A percentile compares a stretch with the other conserved stretches of the same genome.
phyloP scores from a whole-genome alignment of 495 filamentous ascomycete genomes.

The Durotheca rogersii region DNA sequence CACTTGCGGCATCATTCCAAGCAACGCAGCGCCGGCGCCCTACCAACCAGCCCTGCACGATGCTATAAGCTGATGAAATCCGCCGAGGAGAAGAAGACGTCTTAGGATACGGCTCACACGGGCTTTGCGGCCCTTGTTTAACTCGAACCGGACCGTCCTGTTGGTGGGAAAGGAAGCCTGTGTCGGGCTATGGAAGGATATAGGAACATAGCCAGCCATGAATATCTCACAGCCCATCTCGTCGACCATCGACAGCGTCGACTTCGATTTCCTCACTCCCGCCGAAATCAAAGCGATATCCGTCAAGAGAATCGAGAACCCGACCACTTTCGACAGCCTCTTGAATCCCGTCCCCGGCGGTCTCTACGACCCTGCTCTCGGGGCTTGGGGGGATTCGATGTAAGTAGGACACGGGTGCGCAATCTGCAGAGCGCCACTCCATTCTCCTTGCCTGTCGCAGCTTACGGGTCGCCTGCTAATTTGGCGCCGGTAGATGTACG shows the following conservation, averaged over 20 bases:
- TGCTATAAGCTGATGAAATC: slow-evolving; percentile 20
- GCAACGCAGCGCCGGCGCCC: too few species aligned
- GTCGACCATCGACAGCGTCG: slow-evolving; percentile 80
- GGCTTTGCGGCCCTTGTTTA: too few species aligned
- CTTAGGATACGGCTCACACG: too few species aligned
- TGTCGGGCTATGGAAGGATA: slow-evolving; percentile 25
- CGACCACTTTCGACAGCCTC: slow-evolving; percentile 83
- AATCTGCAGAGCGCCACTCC: too few species aligned
- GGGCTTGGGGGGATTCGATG: slow-evolving; percentile 81
- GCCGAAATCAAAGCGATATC: slow-evolving; percentile 86
- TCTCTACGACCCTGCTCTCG: slow-evolving; percentile 89
- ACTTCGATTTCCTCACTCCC: slow-evolving; percentile 78
- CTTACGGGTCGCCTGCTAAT: slow-evolving; percentile 18
- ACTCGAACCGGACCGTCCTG: too few species aligned
- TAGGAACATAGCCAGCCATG: slow-evolving; percentile 51
- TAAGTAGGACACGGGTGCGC: slow-evolving; percentile 48
- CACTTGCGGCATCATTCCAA: too few species aligned
- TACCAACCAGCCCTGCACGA: too few species aligned
- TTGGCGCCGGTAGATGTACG: slow-evolving; percentile 64
- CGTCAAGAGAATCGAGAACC: slow-evolving; percentile 87
- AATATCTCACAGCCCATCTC: slow-evolving; percentile 88
- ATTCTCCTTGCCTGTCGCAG: slow-evolving; percentile 3
- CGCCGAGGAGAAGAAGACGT: not conserved
- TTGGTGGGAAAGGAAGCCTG: too few species aligned
- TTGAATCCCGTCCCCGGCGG: slow-evolving; percentile 83